Base-by-base conservation (phyloP, 495 filamentous ascomycete genomes). In the Lepidopterella palustris region DNA sequence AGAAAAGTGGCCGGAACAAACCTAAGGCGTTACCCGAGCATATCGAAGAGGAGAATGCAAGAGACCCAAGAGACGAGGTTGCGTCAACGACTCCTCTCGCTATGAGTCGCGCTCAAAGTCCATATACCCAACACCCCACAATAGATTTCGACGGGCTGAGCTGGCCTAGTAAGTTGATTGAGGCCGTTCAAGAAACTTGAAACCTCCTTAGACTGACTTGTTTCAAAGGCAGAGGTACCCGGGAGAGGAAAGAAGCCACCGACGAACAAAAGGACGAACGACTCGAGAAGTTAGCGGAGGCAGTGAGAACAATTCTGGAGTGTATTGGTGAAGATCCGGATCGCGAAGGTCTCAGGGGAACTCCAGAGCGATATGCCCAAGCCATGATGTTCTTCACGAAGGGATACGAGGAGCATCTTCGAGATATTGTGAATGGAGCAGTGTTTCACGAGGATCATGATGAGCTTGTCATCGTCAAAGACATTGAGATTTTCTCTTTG, bases 301-400 rank as follows among this genome's bases (percentile, higher is more conserved):
- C 93, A 50, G 84, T 98, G 15, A 78, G 84, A 40, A 97, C 93
- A 3, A 89, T 98, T 32, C 79, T 98, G 5, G 95, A 98, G 75
- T 97, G 93, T 66, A 80, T 98, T 42, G 95, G 93, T 58, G 93
- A 98, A 74, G 95, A 98, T 70, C 90, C 95, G 0, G 86, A 92
- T 67, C 82, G 93, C 35, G 92, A 96, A 69, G 93, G 93, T 5
- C 78, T 98, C 23, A 80, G 87, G 1, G 87, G 84, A 42, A 98
- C 93, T 1, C 93, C 95, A 2, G 84, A 88, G 63, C 78, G 93
- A 58, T 97, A 97, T 74, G 93, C 95, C 58, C 92, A 92, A 73
- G 93, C 93, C 5, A 92, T 98, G 90, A 80, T 98, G 23, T 95
- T 88, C 78, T 96, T 98, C 76, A 98, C 93, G n/a, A 95, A 96